Evolutionary conservation across 192 early-diverging fungal species (phyloP), one percentile per base, ranked within the genome.

Genomic region (Coemansia reversa): DNA sequence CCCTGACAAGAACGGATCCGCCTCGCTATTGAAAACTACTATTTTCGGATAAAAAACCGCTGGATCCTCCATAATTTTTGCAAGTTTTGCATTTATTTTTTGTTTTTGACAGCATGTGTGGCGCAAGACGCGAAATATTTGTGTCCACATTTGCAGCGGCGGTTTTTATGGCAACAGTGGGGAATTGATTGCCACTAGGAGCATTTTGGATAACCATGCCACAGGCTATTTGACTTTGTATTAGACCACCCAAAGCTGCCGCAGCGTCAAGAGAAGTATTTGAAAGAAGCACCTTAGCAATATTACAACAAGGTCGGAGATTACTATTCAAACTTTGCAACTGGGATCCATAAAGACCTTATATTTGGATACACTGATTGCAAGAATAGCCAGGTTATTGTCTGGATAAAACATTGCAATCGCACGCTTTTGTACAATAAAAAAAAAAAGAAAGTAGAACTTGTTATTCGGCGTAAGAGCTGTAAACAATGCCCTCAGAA

Each of bases 101-200:
- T n/a, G n/a, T 69, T 59, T 72, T 62, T 2, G 65, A 42, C 23
- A 77, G 30, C 62, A 72, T 56, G 6, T 65, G 62, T 22, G 69
- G 69, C 24, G 72, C 29, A 51, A 72, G 65, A 23, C 56, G 68
- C 47, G 75, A 77, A 30, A 77, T 54, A 39, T 77, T 68, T n/a
- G 66, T 39, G n/a, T 77, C 75, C 47, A 70, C 55, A 20, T 39
- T 66, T 4, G 57, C 33, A 11, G 67, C 60, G 30, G 67, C 32
- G 5, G 56, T 66, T 51, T 51, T 55, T 33, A 49, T 63, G 52
- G 58, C 22, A 9, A 32, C 49, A 20, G 27, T 47, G 28, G 49
- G 42, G 27, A 42, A 22, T 16, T 39, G 58, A 18, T 42, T 7
- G 19, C 23, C 23, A 16, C 54, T 25, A 14, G 53, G 29, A 27